Base-by-base conservation (phyloP, 1,284 basidiomycete species). In the Microbotryum violaceum region DNA sequence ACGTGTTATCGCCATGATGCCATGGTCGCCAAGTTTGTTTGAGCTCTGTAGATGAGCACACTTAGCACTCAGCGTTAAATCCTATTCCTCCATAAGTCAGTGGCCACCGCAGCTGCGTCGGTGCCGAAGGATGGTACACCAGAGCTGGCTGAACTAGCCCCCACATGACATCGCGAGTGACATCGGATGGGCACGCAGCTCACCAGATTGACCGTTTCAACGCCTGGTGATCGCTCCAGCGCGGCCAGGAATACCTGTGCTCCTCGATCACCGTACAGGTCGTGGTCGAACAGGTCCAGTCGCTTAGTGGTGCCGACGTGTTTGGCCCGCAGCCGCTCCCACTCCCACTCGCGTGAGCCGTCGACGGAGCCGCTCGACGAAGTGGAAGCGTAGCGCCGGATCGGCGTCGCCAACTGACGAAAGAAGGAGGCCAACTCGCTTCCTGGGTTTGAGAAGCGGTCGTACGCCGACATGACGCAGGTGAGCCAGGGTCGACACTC, bases 241-340 rank as follows among this genome's bases (percentile, higher is more conserved):
- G 62, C 60, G 1, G 54, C n/a, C 12, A 68, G 42, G 0, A 66
- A 61, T 3, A 21, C 37, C 6, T 48, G 46, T 1, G 66, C 62
- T 2, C 66, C 66, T 6, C 50, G 29, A 2, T 57, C 58, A 9
- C 66, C 66, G 2, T 20, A 10, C 6, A 66, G 46, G 8, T 56
- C 46, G 9, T 55, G 59, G 31, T 61, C 64, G 25, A 66, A 64
- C 45, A 66, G 60, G 31, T 68, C 66, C 25, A 68, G 57, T 18
- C 55, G 66, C 45, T 59, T 65, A 42, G 57, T 61, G 5, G 56
- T 62, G 10, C 60, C 54, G 12, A 42, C 58, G n/a, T 63, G 66
- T 4, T 55, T 44, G 6, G 58, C 61, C 8, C 61, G 44, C 10
- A 66, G 46, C 14, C 56, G 37, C 49, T 63, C 58, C 63, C 63